Conservation (phyloP, 768 basidiomycete species). For the Podaxis mareebaensis region DNA sequence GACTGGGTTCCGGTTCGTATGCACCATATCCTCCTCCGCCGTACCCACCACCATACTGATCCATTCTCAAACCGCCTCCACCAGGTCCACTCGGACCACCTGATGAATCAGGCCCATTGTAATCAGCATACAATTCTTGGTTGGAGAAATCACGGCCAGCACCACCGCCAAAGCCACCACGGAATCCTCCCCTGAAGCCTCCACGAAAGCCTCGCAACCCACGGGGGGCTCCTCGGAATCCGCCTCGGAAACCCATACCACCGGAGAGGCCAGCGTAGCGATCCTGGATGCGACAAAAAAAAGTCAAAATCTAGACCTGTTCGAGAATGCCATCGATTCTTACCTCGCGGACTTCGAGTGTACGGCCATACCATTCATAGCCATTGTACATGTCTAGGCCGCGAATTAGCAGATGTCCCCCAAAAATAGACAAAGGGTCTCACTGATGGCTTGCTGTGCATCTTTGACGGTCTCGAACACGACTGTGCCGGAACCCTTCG, state of each 20-base stretch:
- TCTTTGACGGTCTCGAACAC: constrained; percentile 92
- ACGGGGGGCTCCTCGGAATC: constrained; percentile 36
- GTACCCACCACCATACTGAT: constrained; percentile 36
- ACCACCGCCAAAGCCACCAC: constrained; percentile 60
- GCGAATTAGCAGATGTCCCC: constrained; percentile 13
- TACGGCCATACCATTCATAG: constrained; percentile 95
- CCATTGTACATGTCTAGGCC: constrained; percentile 90
- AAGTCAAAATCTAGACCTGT: neutral
- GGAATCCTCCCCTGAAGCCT: constrained; percentile 56
- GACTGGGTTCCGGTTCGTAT: constrained; percentile 78
- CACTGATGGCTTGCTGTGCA: constrained; percentile 89
- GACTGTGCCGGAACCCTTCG: constrained; percentile 97
- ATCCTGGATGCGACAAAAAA: constrained; percentile 48
- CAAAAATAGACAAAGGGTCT: neutral
- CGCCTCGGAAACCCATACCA: constrained; percentile 62
- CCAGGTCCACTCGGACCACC: constrained; percentile 36
- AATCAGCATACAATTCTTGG: constrained; percentile 90
- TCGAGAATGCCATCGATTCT: constrained; percentile 13
- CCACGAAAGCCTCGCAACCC: constrained; percentile 39
- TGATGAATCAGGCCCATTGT: constrained; percentile 82
- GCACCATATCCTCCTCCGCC: constrained; percentile 32
- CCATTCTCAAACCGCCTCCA: constrained; percentile 37
- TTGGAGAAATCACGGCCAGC: constrained; percentile 80
- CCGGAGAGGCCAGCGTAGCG: constrained; percentile 87
- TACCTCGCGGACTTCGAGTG: constrained; percentile 95